These are phyloP conservation scores for Penicillium ochrochloron DNA, from an alignment of 495 filamentous ascomycete genomes.

Conservation along the genomic window DNA sequence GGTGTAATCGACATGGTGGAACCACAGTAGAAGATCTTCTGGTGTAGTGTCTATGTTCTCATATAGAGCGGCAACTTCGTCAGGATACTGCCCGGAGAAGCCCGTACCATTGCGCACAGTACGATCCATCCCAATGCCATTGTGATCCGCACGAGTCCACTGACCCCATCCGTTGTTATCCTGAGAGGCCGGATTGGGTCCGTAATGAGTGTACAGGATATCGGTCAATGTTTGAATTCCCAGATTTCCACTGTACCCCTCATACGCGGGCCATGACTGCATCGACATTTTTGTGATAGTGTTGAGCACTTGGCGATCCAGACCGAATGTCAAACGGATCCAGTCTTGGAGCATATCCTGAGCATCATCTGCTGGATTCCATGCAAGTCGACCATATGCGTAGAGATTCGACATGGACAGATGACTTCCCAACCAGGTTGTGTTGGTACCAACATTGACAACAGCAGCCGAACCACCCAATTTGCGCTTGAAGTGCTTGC, in stretches of 20 bases:
- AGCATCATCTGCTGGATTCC: slow-evolving; percentile 57
- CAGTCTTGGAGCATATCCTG: slow-evolving; percentile 63
- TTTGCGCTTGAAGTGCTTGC: slow-evolving; percentile 60
- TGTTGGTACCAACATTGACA: slow-evolving; percentile 69
- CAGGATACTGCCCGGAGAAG: slow-evolving; percentile 67
- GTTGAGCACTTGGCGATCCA: slow-evolving; percentile 55
- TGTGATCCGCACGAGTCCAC: slow-evolving; percentile 68
- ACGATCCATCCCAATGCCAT: slow-evolving; percentile 72
- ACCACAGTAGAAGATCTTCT: slow-evolving; percentile 73
- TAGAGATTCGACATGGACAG: slow-evolving; percentile 75
- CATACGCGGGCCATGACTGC: slow-evolving; percentile 72
- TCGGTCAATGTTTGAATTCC: slow-evolving; percentile 73
- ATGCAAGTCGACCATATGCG: slow-evolving; percentile 68
- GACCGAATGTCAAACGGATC: slow-evolving; percentile 67
- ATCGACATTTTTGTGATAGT: slow-evolving; percentile 67
- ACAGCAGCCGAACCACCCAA: slow-evolving; percentile 68
- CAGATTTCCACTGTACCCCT: slow-evolving; percentile 72
- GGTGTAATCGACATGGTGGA: slow-evolving; percentile 75
- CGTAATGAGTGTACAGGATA: slow-evolving; percentile 68
- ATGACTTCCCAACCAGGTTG: slow-evolving; percentile 70
- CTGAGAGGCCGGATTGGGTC: slow-evolving; percentile 67
- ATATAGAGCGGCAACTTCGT: slow-evolving; percentile 58
- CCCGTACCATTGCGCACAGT: slow-evolving; percentile 70
- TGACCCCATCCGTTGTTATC: slow-evolving; percentile 74
- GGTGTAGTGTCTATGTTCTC: slow-evolving; percentile 68